Evolutionary conservation across 768 basidiomycete species (phyloP), one percentile per base, ranked within the genome.

Genomic region (Megacollybia marginata): DNA sequence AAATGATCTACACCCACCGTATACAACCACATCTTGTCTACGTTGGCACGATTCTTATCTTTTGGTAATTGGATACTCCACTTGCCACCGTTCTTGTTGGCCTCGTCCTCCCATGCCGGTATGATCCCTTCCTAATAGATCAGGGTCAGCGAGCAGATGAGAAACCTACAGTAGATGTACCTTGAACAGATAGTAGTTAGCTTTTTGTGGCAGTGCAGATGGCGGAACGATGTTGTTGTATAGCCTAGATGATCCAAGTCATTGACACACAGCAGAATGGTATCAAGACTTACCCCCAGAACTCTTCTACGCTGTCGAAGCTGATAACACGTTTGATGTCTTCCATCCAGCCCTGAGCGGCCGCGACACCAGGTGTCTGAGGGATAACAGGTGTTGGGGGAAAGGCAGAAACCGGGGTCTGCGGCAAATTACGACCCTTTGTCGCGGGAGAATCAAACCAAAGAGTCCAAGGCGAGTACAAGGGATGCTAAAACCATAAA

Each of bases 111-210:
- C 93, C 93, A 96, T 47, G 94, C 94, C 7, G 93, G 93, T 55
- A 95, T 95, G 55, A 97, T 96, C 23, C 86, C 89, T 59, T 92
- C 92, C 92, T 94, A 46, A 33, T 15, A 10, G 42, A 44, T 33
- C 19, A 50, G 54, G 46, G 52, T 52, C 36, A 8, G 42, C 35
- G 36, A 34, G 5, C 46, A 35, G 23, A 13, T 18, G 34, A 28
- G 11, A 12, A 42, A 32, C 11, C 50, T 9, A 36, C 19, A 9
- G 15, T 9, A 10, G 33, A 18, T 80, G 44, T 47, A 85, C 91
- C 77, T 96, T 97, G 83, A 99, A 98, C 55, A 99, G 75, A 72
- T 98, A 99, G 68, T 99, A 99, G 64, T 98, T 98, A n/a, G 93
- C 92, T 72, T 96, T 97, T 67, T 84, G 84, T 35, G 92, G 91